These are phyloP conservation scores for Coemansia sp. DNA, from an alignment of 192 early-diverging fungal species.

Conservation along the genomic window DNA sequence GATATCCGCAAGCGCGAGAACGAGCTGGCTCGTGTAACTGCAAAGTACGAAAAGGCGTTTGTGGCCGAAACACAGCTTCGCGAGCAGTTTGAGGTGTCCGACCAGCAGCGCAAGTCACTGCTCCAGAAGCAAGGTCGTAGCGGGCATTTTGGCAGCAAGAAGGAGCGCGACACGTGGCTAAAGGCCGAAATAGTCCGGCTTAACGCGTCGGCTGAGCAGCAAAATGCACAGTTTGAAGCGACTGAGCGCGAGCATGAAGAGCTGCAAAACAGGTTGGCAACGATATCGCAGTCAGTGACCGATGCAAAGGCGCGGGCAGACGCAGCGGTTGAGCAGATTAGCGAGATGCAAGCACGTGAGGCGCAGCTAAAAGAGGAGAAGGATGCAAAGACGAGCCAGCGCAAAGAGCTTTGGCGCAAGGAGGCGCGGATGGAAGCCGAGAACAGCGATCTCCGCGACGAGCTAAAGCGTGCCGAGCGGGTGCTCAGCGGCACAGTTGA, in stretches of 20 bases:
- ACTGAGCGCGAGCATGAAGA: conserved; percentile 35
- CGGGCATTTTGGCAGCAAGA: conserved; percentile 69
- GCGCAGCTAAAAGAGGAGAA: conserved; percentile 38
- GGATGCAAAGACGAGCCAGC: conserved; percentile 38
- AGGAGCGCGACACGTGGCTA: conserved; percentile 79
- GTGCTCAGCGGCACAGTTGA: conserved; percentile 75
- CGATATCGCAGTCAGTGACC: conserved; percentile 23
- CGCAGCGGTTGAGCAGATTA: conserved; percentile 20
- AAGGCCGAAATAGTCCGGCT: conserved; percentile 67
- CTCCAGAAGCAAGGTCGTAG: conserved; percentile 83
- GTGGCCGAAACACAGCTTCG: conserved; percentile 60
- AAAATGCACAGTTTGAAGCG: conserved; percentile 58
- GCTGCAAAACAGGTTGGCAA: conserved; percentile 25
- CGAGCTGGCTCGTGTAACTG: conserved; percentile 64
- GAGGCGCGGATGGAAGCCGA: conserved; percentile 72
- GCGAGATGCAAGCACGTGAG: conserved; percentile 46
- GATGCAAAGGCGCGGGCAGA: conserved; percentile 30
- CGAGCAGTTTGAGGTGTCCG: conserved; percentile 66
- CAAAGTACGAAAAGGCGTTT: conserved; percentile 64
- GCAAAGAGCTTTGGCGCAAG: conserved; percentile 86
- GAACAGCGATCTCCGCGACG: conserved; percentile 67
- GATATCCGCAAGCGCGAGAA: conserved; percentile 54
- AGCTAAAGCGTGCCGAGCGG: conserved; percentile 72
- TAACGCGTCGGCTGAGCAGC: conserved; percentile 41
- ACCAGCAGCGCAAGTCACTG: conserved; percentile 74